Evolutionary conservation across 2,329 filamentous ascomycete genomes (phyloP).

Genomic region (Colletotrichum higginsianum): DNA sequence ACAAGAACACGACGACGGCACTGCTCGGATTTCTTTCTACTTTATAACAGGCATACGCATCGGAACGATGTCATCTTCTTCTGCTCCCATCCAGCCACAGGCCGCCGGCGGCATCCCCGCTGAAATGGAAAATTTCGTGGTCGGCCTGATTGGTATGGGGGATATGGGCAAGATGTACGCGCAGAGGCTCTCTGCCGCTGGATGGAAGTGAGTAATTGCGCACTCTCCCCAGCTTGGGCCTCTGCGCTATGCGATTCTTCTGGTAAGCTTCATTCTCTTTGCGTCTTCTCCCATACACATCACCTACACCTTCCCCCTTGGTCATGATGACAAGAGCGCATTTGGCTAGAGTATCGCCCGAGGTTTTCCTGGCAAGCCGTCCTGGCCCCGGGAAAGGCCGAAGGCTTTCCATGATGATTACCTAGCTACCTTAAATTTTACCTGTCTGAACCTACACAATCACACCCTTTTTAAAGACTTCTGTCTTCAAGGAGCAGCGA

Average conservation of each 20-base stretch:
- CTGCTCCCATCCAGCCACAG: conserved; percentile 25
- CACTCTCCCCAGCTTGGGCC: conserved; percentile 30
- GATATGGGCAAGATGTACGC: conserved; percentile 99
- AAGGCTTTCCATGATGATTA: conserved; percentile 95
- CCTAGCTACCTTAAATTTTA: conserved; percentile 94
- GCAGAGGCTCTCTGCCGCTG: conserved; percentile 86
- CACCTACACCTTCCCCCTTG: conserved; percentile 35
- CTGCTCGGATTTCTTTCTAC: conserved; percentile 6
- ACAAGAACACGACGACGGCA: background rate
- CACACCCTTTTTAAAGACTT: conserved; percentile 41
- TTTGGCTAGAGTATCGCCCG: conserved; percentile 99
- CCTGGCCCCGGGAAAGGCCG: conserved; percentile 76
- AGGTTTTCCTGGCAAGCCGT: conserved; percentile 76
- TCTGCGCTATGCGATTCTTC: conserved; percentile 40
- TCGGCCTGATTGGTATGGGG: conserved; percentile 98
- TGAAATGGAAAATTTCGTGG: conserved; percentile 78
- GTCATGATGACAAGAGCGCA: conserved; percentile 99
- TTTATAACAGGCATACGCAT: background rate
- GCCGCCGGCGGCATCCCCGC: conserved; percentile 50
- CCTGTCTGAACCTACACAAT: conserved; percentile 79
- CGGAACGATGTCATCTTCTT: conserved; percentile 40
- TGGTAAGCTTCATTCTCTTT: conserved; percentile 55
- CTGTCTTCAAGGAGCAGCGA: conserved; percentile 37
- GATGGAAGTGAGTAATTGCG: conserved; percentile 83
- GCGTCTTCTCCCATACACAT: conserved; percentile 22